Conservation (phyloP, 805 yeast species). For the Candida tallmaniae region DNA sequence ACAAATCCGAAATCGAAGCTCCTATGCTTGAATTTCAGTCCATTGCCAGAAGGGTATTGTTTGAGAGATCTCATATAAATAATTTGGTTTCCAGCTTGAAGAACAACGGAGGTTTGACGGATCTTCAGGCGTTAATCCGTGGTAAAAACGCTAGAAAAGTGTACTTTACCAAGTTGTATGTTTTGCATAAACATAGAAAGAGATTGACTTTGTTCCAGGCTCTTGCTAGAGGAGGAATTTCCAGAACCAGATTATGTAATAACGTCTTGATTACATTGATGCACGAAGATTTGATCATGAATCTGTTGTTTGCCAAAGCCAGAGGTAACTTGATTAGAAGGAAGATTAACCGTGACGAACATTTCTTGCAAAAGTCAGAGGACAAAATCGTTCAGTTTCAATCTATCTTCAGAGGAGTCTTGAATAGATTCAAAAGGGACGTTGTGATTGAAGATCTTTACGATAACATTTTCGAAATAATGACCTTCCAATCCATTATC, state of each 20-base stretch:
- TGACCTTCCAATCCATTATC: conserved; percentile 48
- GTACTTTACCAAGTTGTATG: conserved; percentile 11
- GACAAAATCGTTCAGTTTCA: conserved; percentile 44
- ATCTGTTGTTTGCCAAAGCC: conserved; percentile 37
- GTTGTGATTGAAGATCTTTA: conserved; percentile 50
- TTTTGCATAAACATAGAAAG: conserved; percentile 4
- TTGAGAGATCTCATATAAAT: conserved; percentile 13
- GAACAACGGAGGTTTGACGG: conserved; percentile 16
- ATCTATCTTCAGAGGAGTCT: conserved; percentile 58
- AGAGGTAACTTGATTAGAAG: conserved; percentile 40
- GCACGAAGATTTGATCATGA: conserved; percentile 34
- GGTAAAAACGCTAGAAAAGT: conserved; percentile 30
- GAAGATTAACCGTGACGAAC: conserved; percentile 16
- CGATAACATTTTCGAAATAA: conserved; percentile 34
- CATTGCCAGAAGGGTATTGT: conserved; percentile 21
- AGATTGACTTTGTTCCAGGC: conserved; percentile 34
- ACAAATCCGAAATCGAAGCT: conserved; percentile 19
- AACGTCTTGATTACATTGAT: conserved; percentile 38
- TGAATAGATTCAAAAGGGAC: conserved; percentile 54
- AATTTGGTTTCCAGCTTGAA: conserved; percentile 15
- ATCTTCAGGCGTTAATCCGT: conserved; percentile 37
- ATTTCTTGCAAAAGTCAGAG: conserved; percentile 13
- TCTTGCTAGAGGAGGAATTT: conserved; percentile 41
- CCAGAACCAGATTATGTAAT: conserved; percentile 40
- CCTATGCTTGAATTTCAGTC: conserved; percentile 26